Conservation (phyloP, 164 flowering plant genomes). For the Amborella trichopoda region DNA sequence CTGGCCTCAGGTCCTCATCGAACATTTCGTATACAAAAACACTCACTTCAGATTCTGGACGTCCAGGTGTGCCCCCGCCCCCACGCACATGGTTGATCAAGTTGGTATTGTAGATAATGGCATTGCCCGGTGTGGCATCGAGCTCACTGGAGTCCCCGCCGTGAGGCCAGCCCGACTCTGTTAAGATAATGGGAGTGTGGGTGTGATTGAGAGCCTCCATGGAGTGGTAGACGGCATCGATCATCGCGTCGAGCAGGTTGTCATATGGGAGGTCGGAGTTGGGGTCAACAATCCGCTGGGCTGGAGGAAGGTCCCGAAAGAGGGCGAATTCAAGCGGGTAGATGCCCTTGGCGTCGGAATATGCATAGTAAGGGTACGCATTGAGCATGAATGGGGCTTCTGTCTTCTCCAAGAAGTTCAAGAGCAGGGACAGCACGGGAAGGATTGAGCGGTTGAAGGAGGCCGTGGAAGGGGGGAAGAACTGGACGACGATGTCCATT, state of each 20-base stretch:
- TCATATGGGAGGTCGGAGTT: conserved; percentile 75
- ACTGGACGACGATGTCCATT: conserved; percentile 60
- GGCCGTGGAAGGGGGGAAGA: conserved; percentile 93
- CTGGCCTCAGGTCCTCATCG: conserved; percentile 57
- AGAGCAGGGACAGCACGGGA: conserved; percentile 61
- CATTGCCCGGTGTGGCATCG: conserved; percentile 70
- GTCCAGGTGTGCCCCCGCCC: conserved; percentile 66
- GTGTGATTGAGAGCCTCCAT: conserved; percentile 61
- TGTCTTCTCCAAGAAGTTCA: conserved; percentile 72
- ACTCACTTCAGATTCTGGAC: conserved; percentile 43
- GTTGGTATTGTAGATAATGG: conserved; percentile 51
- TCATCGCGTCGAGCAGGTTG: conserved; percentile 96
- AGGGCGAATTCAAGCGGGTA: conserved; percentile 90
- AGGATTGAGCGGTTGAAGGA: conserved; percentile 68
- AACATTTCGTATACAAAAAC: conserved; percentile 72
- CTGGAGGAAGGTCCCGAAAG: conserved; percentile 46
- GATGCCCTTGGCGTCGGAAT: conserved; percentile 54
- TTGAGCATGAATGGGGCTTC: conserved; percentile 73
- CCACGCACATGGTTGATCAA: conserved; percentile 41
- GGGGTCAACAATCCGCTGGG: conserved; percentile 86
- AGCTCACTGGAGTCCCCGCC: conserved; percentile 70
- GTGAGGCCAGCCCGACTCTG: conserved; percentile 96
- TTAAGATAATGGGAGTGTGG: conserved; percentile 60
- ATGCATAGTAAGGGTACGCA: conserved; percentile 83
- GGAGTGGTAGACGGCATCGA: conserved; percentile 85